Evolutionary conservation across 2,329 filamentous ascomycete species (phyloP).

Genomic region (Coniochaeta pulveracea): DNA sequence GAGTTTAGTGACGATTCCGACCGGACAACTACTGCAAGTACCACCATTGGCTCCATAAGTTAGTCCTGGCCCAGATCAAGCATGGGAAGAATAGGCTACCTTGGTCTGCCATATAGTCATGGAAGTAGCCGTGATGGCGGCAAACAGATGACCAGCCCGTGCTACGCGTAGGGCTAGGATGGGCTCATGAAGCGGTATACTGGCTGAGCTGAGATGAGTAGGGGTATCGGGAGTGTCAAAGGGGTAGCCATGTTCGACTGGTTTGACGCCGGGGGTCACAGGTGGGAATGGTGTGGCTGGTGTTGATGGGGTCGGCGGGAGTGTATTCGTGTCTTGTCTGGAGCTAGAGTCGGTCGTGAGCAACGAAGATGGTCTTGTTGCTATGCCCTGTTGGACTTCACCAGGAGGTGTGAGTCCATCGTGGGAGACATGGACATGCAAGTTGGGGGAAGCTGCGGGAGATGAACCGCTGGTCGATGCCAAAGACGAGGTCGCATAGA

Average conservation of each 20-base stretch:
- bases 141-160: slow-evolving; percentile 71
- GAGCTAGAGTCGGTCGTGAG: slow-evolving; percentile 13
- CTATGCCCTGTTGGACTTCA: slow-evolving; percentile 14
- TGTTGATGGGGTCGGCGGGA: slow-evolving; percentile 20
- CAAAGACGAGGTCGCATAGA: slow-evolving; percentile 55
- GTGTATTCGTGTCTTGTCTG: slow-evolving; percentile 21
- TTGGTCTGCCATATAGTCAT: slow-evolving; percentile 97
- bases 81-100: slow-evolving; percentile 31
- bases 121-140: slow-evolving; percentile 72
- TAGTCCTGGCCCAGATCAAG: slow-evolving; percentile 5
- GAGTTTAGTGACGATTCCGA: slow-evolving; percentile 68
- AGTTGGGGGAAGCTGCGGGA: slow-evolving; percentile 15
- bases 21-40: slow-evolving; percentile 75
- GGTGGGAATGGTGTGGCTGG: slow-evolving; percentile 42
- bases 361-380: slow-evolving; percentile 11
- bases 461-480: slow-evolving; percentile 50
- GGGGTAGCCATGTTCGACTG: slow-evolving; percentile 43
- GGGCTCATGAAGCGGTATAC: slow-evolving; percentile 43
- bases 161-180: slow-evolving; percentile 69
- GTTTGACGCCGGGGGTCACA: slow-evolving; percentile 43
- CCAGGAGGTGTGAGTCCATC: slow-evolving; percentile 41
- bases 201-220: slow-evolving; percentile 15
- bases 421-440: slow-evolving; percentile 42
- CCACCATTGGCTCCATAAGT: slow-evolving; percentile 61
- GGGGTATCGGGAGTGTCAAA: slow-evolving; percentile 18